These are phyloP conservation scores for Calocybe indica DNA, from an alignment of 768 basidiomycete species.

Conservation along the genomic window DNA sequence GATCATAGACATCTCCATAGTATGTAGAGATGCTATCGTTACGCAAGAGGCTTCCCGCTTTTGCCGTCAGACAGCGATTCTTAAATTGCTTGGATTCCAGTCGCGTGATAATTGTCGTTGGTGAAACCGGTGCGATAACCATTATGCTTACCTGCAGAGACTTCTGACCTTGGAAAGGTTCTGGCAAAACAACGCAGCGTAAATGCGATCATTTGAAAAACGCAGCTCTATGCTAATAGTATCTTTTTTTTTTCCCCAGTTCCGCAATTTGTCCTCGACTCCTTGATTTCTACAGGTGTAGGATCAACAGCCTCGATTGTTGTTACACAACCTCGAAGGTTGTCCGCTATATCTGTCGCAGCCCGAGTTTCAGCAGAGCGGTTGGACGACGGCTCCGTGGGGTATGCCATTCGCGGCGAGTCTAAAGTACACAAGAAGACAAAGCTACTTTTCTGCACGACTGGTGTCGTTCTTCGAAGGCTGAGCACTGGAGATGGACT, in stretches of 20 bases:
- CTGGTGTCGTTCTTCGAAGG: conserved; percentile 83
- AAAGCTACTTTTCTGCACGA: conserved; percentile 86
- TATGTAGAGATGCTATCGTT: conserved; percentile 52
- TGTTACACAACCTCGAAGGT: conserved; percentile 84
- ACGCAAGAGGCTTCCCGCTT: conserved; percentile 72
- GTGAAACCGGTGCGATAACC: conserved; percentile 69
- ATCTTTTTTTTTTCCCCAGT: conserved; percentile 31
- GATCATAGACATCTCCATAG: conserved; percentile 11
- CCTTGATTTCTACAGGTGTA: conserved; percentile 53
- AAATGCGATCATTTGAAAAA: conserved; percentile 9
- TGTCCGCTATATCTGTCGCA: conserved; percentile 87
- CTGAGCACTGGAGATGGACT: conserved; percentile 71
- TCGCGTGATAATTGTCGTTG: conserved; percentile 78
- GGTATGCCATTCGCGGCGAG: conserved; percentile 89
- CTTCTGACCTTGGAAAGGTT: conserved; percentile 37
- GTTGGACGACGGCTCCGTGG: conserved; percentile 69
- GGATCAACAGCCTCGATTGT: conserved; percentile 73
- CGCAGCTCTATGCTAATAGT: neutral
- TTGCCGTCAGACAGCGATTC: conserved; percentile 58
- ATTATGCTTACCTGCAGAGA: neutral
- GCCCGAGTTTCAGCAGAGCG: conserved; percentile 82
- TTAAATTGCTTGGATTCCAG: conserved; percentile 48
- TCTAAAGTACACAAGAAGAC: conserved; percentile 60
- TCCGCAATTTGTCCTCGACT: conserved; percentile 87
- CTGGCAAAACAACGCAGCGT: conserved; percentile 91